Conservation (phyloP, 192 early-diverging fungal genomes). For the Dissophora globulifera region DNA sequence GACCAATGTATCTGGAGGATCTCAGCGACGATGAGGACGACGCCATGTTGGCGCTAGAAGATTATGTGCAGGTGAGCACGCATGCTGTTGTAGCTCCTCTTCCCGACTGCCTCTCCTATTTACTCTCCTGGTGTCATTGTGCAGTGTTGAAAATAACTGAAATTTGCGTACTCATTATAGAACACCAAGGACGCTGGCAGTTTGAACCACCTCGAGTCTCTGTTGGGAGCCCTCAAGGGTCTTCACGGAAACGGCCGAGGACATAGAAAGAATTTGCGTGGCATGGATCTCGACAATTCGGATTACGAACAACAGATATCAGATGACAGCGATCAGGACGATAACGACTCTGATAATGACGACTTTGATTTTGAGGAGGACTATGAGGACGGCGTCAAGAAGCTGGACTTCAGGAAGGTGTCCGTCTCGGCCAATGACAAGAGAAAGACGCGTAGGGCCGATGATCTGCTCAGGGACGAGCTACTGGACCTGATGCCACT, state of each 20-base stretch:
- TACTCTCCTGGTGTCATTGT: neutral
- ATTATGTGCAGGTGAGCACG: conserved; percentile 46
- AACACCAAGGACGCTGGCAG: conserved; percentile 28
- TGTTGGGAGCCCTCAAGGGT: conserved; percentile 35
- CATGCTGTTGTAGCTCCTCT: too few species aligned
- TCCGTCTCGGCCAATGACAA: conserved; percentile 20
- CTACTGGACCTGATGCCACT: conserved; percentile 34
- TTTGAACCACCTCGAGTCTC: conserved; percentile 12
- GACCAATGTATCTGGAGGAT: conserved; percentile 30
- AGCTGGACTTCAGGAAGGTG: conserved; percentile 36
- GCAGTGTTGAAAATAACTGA: neutral
- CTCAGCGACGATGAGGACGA: conserved; percentile 51
- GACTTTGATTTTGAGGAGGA: conserved; percentile 50
- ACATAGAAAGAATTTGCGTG: conserved; percentile 24
- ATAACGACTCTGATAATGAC: conserved; percentile 15
- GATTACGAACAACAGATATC: conserved; percentile 37
- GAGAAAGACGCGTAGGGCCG: conserved; percentile 31
- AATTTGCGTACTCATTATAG: too few species aligned
- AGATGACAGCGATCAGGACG: conserved; percentile 16
- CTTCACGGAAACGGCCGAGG: conserved; percentile 17
- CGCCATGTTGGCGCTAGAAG: conserved; percentile 23
- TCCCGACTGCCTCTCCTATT: neutral
- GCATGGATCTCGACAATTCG: conserved; percentile 8
- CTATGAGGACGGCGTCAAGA: conserved; percentile 36
- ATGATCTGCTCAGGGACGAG: conserved; percentile 39